Evolutionary conservation across 2,329 filamentous ascomycete species (phyloP), one percentile per base, ranked within the genome.

Genomic region (Aspergillus quadricinctus): DNA sequence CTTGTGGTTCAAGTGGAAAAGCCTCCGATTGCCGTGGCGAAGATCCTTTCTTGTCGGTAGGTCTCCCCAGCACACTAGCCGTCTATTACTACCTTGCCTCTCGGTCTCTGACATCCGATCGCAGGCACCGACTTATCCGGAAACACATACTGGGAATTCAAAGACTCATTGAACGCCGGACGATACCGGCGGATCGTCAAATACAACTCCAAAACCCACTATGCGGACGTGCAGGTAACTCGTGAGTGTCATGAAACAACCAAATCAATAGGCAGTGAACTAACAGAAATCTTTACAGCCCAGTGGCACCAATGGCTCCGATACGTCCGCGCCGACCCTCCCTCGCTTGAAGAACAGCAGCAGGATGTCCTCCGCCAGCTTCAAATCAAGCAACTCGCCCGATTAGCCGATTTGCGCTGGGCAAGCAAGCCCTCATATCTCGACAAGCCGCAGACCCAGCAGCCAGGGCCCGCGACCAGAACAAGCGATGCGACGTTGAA

Each of bases 281-380:
- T 37, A 17, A 37, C 31, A 17, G 5, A 3, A 7, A 28, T 25
- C 41, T 35, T 46, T 21, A 53, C 68, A 84, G 81, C 84, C 52
- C 82, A 84, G 79, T 88, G 85, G 85, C 83, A 85, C 66, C 85
- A 87, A 74, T 88, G 85, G 85, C 81, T 88, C 27, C 83, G 85
- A 64, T 79, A 86, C 62, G 83, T 84, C 9, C 82, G 85, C 48
- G 64, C 73, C 52, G 74, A 81, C 17, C 75, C 85, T 2, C 85
- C 85, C 0, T 77, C 78, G 1, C 67, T 87, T 50, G 66, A 79
- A 62, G 85, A 88, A 70, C 85, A 87, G 64, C 78, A 79, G 58
- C 73, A 78, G 49, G 84, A 88, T 57, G 60, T 85, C 48, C 62
- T 78, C 35, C 77, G 85, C 28, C 83, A 84, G 66, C 72, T 75